A percentile compares a stretch with the other conserved stretches of the same genome.
phyloP scores from a whole-genome alignment of 257 asterid species.

The Ocimum tenuiflorum region DNA sequence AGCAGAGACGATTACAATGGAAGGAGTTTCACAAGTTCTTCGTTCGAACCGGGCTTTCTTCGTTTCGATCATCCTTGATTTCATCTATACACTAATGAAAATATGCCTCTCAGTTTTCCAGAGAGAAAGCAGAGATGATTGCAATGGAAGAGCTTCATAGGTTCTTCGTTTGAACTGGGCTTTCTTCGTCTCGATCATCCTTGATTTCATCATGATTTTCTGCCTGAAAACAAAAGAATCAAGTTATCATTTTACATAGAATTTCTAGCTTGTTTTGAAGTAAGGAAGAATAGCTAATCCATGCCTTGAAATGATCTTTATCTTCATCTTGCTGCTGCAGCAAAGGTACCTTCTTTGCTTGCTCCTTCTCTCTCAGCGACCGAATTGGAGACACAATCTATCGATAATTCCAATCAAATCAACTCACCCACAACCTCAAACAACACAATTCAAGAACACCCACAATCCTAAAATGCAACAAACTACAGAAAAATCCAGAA shows the following conservation, averaged over 20 bases:
- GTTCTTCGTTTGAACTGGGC: neutral
- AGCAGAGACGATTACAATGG: neutral
- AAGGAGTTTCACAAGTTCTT: neutral
- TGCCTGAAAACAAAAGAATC: slow-evolving; percentile 6
- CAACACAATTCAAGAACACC: too few relatives aligned
- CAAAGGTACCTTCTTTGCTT: slow-evolving; percentile 24
- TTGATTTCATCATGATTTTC: neutral
- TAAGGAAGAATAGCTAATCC: neutral
- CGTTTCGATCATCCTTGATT: neutral
- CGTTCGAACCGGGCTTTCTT: neutral
- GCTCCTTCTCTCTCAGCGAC: slow-evolving; percentile 52
- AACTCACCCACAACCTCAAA: neutral
- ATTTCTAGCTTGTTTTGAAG: neutral
- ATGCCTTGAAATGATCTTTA: slow-evolving; percentile 9
- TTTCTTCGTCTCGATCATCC: neutral
- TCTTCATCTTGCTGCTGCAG: slow-evolving; percentile 19
- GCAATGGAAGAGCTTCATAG: neutral
- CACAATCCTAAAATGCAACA: too few relatives aligned
- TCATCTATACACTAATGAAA: neutral
- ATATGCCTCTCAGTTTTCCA: neutral
- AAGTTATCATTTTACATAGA: neutral
- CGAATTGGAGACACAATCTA: slow-evolving; percentile 47
- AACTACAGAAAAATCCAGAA: too few relatives aligned
- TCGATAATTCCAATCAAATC: neutral
- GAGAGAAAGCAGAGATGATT: neutral